Evolutionary conservation across 2,329 filamentous ascomycete species (phyloP).

Genomic region (Hypocreales sp.): DNA sequence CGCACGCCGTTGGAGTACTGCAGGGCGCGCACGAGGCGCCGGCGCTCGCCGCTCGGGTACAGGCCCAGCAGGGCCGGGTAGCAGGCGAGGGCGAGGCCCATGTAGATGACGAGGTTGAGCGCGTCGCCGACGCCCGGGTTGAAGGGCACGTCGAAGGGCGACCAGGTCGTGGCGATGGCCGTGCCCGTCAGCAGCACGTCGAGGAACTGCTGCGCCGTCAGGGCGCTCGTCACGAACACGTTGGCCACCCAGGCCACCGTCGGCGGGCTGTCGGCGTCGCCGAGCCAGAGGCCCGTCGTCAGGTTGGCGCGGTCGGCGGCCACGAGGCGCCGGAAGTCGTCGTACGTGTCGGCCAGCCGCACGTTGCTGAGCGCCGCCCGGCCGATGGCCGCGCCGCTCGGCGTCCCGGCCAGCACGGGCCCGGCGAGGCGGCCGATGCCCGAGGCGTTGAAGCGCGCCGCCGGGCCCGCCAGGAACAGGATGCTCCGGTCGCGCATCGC

Average conservation of each 20-base stretch:
- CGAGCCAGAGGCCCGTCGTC: conserved; percentile 64
- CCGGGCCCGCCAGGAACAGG: conserved; percentile 17
- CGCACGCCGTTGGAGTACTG: conserved; percentile 88
- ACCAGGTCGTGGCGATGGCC: conserved; percentile 56
- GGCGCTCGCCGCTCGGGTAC: conserved; percentile 74
- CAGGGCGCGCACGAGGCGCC: conserved; percentile 64
- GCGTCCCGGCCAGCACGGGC: conserved; percentile 21
- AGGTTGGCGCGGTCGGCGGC: conserved; percentile 47
- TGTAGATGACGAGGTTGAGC: conserved; percentile 68
- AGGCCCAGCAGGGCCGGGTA: conserved; percentile 80
- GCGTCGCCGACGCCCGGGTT: conserved; percentile 53
- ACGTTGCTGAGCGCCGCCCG: conserved; percentile 14
- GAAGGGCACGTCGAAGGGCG: conserved; percentile 62
- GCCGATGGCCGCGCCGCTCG: conserved; percentile 7
- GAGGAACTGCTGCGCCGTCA: conserved; percentile 51
- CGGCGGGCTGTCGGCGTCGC: conserved; percentile 39
- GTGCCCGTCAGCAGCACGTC: conserved; percentile 51
- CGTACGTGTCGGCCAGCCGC: conserved; percentile 44
- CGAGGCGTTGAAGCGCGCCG: conserved; percentile 18
- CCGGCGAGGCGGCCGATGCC: conserved; percentile 18
- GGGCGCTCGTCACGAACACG: conserved; percentile 35
- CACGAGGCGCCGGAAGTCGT: conserved; percentile 55
- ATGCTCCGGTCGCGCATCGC: conserved; percentile 9
- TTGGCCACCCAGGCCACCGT: conserved; percentile 60
- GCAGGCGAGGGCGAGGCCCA: conserved; percentile 60